Evolutionary conservation across 2,329 filamentous ascomycete genomes (phyloP).

Genomic region (Ophiostoma himal-ulmi): DNA sequence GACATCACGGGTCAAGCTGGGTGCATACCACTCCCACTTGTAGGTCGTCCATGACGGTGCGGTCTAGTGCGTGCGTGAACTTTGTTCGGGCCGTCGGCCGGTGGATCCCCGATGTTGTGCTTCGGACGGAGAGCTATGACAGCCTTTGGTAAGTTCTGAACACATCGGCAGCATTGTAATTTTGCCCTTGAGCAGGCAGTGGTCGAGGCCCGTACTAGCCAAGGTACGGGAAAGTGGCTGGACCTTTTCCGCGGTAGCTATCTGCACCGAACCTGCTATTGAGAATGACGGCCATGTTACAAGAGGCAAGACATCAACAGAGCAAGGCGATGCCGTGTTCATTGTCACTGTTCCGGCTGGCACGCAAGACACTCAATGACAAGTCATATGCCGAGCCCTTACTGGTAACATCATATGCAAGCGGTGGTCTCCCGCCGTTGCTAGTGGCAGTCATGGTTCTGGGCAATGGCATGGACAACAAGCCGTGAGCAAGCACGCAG

Average conservation of each 20-base stretch:
- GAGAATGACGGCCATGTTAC: no score
- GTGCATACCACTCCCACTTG: not conserved
- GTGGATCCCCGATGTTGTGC: not conserved
- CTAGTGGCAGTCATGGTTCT: not conserved
- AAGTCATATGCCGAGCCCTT: slow-evolving; percentile 13
- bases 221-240: not conserved
- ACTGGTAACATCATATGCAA: not conserved
- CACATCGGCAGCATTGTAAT: not conserved
- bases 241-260: slow-evolving; percentile 24
- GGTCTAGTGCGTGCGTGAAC: not conserved
- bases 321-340: no score
- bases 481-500: not conserved
- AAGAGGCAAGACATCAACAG: no score
- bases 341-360: slow-evolving; percentile 1
- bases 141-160: not conserved
- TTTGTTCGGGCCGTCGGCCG: not conserved
- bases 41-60: not conserved
- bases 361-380: slow-evolving; percentile 19
- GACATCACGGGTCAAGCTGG: slow-evolving; percentile 5
- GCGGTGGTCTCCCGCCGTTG: not conserved
- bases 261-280: slow-evolving; percentile 18
- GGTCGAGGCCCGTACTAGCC: not conserved
- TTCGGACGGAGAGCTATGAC: not conserved
- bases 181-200: not conserved
- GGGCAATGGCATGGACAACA: not conserved